Percentiles rank a stretch among this genome's conserved stretches.
phyloP scores from a whole-genome alignment of 306 rosid species.

The Senna siamea region DNA sequence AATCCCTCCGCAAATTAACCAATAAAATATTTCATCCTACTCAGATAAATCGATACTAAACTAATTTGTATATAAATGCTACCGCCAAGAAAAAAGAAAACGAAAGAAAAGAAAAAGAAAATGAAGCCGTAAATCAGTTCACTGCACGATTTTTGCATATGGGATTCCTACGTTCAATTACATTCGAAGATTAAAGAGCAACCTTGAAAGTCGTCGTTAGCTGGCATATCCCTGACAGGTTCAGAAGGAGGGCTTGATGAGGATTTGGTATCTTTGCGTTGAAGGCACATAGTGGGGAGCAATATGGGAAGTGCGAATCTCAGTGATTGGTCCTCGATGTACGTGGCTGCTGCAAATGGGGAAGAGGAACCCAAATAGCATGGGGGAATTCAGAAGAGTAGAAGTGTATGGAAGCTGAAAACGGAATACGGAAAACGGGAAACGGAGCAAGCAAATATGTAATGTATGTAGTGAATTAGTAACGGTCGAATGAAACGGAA shows the following conservation, averaged over 20 bases:
- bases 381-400: too few relatives aligned
- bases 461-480: too few relatives aligned
- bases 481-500: too few relatives aligned
- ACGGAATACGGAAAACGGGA: too few relatives aligned
- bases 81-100: too few relatives aligned
- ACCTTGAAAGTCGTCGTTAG: constrained; percentile 48
- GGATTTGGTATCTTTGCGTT: neutral
- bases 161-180: neutral
- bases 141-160: neutral
- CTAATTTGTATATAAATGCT: too few relatives aligned
- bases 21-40: neutral
- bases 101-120: neutral
- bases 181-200: neutral
- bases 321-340: neutral
- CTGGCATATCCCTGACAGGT: constrained; percentile 36
- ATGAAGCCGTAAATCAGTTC: neutral
- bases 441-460: too few relatives aligned
- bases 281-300: neutral
- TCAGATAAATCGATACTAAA: too few relatives aligned
- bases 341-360: too few relatives aligned
- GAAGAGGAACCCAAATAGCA: too few relatives aligned
- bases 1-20: neutral
- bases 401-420: too few relatives aligned
- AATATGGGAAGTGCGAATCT: neutral
- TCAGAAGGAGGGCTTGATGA: neutral